phyloP scores from a whole-genome alignment of 163 green algal species.

The Scenedesmus sp. region DNA sequence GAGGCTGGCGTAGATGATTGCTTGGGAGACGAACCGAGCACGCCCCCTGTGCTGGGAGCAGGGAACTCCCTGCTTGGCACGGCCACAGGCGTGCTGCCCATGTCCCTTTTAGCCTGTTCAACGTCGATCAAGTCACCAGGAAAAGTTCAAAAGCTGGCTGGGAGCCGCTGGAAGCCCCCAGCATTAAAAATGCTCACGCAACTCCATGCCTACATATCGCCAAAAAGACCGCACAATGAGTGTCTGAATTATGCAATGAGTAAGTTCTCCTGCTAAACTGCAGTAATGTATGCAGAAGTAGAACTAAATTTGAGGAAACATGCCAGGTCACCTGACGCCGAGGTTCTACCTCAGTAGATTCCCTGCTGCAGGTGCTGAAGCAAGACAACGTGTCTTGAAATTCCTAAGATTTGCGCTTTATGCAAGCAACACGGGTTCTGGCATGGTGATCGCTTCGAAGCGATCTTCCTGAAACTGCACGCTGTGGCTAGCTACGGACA shows the following conservation, averaged over 20 bases:
- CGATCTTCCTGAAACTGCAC: neutral
- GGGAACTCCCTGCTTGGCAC: conserved; percentile 27
- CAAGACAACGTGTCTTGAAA: neutral
- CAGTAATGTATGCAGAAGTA: neutral
- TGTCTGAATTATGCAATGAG: no score
- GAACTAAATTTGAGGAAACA: neutral
- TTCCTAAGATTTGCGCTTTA: neutral
- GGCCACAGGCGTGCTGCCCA: neutral
- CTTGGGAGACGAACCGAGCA: conserved; percentile 16
- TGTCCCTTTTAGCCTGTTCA: neutral
- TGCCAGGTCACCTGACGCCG: conserved; percentile 1
- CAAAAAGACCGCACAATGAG: neutral
- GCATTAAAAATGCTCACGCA: neutral
- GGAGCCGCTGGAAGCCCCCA: neutral
- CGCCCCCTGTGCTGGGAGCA: neutral
- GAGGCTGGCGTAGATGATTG: neutral
- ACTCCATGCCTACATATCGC: conserved; percentile 3
- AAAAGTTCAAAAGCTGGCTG: neutral
- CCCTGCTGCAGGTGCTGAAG: neutral
- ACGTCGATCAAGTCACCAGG: neutral
- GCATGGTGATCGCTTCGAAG: neutral
- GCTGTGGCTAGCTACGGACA: neutral
- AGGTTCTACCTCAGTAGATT: conserved; percentile 1
- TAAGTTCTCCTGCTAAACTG: no score
- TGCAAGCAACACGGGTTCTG: neutral